Conservation (phyloP, 2,329 filamentous ascomycete genomes). For the Ophiostoma tasmaniense region DNA sequence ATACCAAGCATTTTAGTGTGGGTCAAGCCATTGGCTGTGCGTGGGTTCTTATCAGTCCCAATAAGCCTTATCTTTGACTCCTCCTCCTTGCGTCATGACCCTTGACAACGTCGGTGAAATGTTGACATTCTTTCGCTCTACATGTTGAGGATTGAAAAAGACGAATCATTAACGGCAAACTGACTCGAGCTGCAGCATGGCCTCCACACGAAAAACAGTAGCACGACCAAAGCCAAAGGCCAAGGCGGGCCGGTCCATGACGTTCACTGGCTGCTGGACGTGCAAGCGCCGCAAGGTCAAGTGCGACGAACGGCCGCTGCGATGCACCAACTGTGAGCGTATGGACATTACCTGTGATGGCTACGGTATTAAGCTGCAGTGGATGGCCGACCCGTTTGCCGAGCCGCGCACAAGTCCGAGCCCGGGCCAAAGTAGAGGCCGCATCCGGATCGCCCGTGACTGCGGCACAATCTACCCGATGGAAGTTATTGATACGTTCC, state of each 20-base stretch:
- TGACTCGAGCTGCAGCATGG: neutral
- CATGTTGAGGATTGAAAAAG: neutral
- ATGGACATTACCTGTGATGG: slow-evolving; percentile 11
- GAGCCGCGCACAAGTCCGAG: neutral
- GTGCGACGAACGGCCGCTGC: slow-evolving; percentile 18
- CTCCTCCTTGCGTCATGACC: neutral
- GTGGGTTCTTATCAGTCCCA: neutral
- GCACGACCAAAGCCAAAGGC: neutral
- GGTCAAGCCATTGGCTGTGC: neutral
- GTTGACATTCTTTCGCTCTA: neutral
- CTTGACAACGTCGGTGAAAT: neutral
- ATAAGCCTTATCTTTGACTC: neutral
- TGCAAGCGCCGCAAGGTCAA: slow-evolving; percentile 20
- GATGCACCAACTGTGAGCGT: slow-evolving; percentile 17
- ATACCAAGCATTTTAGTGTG: neutral
- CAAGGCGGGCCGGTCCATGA: neutral
- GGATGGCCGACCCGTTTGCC: slow-evolving; percentile 7
- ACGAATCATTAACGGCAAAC: neutral
- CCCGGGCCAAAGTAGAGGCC: neutral
- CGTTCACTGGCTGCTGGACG: slow-evolving; percentile 15
- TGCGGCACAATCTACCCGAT: neutral
- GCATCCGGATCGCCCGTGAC: neutral
- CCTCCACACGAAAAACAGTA: neutral
- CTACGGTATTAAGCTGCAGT: slow-evolving; percentile 14
- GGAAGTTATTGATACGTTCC: neutral